Conservation (phyloP, 495 filamentous ascomycete species). For the Aspergillus cavernicola region DNA sequence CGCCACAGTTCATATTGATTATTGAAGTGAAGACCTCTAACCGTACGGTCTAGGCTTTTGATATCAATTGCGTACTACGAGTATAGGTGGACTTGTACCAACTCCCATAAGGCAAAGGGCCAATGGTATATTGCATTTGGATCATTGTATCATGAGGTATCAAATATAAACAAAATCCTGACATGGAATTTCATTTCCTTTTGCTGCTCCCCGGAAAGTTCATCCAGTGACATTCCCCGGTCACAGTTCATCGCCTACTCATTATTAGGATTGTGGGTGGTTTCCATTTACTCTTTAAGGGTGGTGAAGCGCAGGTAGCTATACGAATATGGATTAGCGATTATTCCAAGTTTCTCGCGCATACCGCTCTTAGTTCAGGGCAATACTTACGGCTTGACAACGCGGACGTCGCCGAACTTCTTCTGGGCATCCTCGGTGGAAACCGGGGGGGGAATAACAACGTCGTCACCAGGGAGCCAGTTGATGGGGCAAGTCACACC, state of each 20-base stretch:
- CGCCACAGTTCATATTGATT: background rate
- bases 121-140: background rate
- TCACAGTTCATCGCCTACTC: slow-evolving; percentile 9
- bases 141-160: slow-evolving; percentile 18
- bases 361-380: background rate
- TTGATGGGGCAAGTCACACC: slow-evolving; percentile 90
- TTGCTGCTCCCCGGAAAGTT: slow-evolving; percentile 3
- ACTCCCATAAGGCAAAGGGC: background rate
- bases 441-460: slow-evolving; percentile 89
- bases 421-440: slow-evolving; percentile 83
- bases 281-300: slow-evolving; percentile 32
- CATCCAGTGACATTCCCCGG: slow-evolving; percentile 10
- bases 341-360: background rate
- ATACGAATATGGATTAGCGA: slow-evolving; percentile 11
- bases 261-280: background rate
- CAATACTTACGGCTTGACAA: slow-evolving; percentile 81
- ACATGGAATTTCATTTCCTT: slow-evolving; percentile 15
- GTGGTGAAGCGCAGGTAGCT: slow-evolving; percentile 49
- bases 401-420: slow-evolving; percentile 85
- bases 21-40: background rate
- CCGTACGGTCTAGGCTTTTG: background rate
- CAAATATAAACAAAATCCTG: slow-evolving; percentile 17
- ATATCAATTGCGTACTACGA: background rate
- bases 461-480: slow-evolving; percentile 86
- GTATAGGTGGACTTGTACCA: background rate